Percentiles rank a stretch among this genome's conserved stretches.
phyloP scores from a whole-genome alignment of 176 grass and related monocot genomes.

The Urochloa ruziziensis region DNA sequence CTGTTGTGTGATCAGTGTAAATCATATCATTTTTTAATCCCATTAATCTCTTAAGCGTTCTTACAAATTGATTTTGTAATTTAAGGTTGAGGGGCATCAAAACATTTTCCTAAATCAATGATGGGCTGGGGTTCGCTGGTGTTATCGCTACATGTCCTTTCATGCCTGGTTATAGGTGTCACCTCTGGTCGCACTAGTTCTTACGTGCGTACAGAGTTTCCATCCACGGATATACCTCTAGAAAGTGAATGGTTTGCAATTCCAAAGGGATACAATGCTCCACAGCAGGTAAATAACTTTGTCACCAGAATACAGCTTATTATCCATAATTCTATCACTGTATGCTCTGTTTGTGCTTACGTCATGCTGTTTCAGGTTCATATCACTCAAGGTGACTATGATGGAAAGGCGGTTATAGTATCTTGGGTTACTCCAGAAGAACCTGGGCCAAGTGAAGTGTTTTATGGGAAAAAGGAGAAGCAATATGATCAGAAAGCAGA shows the following conservation, averaged over 20 bases:
- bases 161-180: constrained; percentile 39
- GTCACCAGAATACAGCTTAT: neutral
- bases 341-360: neutral
- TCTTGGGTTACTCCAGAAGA: constrained; percentile 82
- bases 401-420: constrained; percentile 85
- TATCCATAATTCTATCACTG: neutral
- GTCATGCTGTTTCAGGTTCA: constrained; percentile 59
- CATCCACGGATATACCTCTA: constrained; percentile 81
- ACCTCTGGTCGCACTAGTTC: constrained; percentile 68
- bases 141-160: constrained; percentile 40
- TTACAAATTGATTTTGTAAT: neutral
- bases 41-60: neutral
- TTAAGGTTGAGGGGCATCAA: constrained; percentile 25
- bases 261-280: constrained; percentile 82
- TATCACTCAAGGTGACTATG: constrained; percentile 96
- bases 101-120: constrained; percentile 32
- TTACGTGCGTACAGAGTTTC: constrained; percentile 65
- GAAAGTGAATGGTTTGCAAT: constrained; percentile 66
- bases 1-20: neutral
- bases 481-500: constrained; percentile 60
- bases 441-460: constrained; percentile 62
- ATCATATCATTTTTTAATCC: neutral
- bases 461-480: constrained; percentile 63
- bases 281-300: constrained; percentile 67
- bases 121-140: constrained; percentile 16